Evolutionary conservation across 805 yeast species (phyloP).

Genomic region (Ogataea ramenticola): DNA sequence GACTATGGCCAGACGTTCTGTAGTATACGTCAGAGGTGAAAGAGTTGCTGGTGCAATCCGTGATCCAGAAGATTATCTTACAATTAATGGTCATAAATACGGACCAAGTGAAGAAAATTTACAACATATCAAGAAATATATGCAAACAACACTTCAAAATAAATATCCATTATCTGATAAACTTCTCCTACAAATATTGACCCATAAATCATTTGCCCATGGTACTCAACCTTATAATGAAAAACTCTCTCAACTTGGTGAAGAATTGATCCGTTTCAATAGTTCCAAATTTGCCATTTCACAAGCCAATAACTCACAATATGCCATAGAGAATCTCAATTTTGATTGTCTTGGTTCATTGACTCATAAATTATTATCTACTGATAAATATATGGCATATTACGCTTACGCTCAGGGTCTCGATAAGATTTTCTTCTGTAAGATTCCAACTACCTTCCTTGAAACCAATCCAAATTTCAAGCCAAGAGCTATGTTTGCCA

Average conservation of each 20-base stretch:
- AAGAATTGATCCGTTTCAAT: conserved; percentile 47
- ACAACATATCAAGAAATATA: conserved; percentile 38
- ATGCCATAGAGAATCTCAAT: conserved; percentile 39
- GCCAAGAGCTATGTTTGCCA: conserved; percentile 23
- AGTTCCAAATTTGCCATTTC: conserved; percentile 35
- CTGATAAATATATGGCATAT: conserved; percentile 42
- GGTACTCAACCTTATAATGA: conserved; percentile 88
- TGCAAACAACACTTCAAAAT: conserved; percentile 24
- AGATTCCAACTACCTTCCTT: conserved; percentile 27
- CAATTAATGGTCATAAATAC: conserved; percentile 46
- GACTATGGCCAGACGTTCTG: conserved; percentile 11
- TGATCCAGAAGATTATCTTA: conserved; percentile 55
- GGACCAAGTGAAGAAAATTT: conserved; percentile 45
- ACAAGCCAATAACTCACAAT: conserved; percentile 19
- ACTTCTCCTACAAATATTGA: conserved; percentile 69
- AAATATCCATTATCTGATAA: conserved; percentile 52
- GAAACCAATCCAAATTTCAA: conserved; percentile 25
- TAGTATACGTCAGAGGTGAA: conserved; percentile 39
- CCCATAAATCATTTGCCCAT: conserved; percentile 93
- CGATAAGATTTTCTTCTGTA: conserved; percentile 59
- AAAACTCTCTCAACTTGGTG: conserved; percentile 67
- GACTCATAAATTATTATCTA: conserved; percentile 41
- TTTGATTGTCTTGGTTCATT: conserved; percentile 57
- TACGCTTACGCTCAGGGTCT: conserved; percentile 44
- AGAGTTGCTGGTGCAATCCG: conserved; percentile 67